Conservation (phyloP, 2,329 filamentous ascomycete species). For the Herpotrichia juniperi region DNA sequence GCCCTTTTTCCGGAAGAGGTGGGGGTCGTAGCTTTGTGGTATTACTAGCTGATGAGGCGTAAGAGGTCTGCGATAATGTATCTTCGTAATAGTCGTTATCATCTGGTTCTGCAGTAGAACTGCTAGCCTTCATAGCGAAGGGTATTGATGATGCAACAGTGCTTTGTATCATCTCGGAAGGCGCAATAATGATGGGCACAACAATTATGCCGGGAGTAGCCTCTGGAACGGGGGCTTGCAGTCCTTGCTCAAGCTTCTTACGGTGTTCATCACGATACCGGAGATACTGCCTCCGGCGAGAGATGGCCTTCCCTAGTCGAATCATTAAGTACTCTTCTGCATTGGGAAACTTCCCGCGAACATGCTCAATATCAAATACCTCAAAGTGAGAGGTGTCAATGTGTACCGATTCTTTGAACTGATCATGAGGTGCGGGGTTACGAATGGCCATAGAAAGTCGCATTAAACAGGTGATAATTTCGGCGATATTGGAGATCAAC, state of each 20-base stretch:
- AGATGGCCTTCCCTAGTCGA: conserved; percentile 37
- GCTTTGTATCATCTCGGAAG: conserved; percentile 13
- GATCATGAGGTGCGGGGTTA: conserved; percentile 38
- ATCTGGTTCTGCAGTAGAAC: conserved; percentile 1
- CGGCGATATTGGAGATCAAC: conserved; percentile 21
- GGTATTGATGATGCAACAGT: conserved; percentile 24
- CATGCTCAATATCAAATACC: conserved; percentile 33
- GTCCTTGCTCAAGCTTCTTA: conserved; percentile 23
- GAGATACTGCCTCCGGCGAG: conserved; percentile 36
- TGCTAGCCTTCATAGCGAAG: conserved; percentile 8
- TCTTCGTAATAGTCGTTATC: conserved; percentile 20
- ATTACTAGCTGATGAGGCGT: conserved; percentile 23
- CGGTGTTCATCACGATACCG: conserved; percentile 36
- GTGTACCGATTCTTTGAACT: conserved; percentile 24
- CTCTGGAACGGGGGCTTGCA: background rate
- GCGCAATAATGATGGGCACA: background rate
- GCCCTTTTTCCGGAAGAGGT: conserved; percentile 21
- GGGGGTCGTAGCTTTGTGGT: conserved; percentile 22
- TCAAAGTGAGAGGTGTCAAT: conserved; percentile 28
- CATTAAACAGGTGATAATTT: conserved; percentile 37
- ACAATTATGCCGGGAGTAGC: background rate
- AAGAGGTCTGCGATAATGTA: conserved; percentile 30
- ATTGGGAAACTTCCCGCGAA: conserved; percentile 29
- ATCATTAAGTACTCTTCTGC: conserved; percentile 20
- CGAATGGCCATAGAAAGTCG: conserved; percentile 36